Evolutionary conservation across 108 stramenopile genomes (phyloP), one percentile per base, ranked within the genome.

Genomic region (Parietichytrium sp.): DNA sequence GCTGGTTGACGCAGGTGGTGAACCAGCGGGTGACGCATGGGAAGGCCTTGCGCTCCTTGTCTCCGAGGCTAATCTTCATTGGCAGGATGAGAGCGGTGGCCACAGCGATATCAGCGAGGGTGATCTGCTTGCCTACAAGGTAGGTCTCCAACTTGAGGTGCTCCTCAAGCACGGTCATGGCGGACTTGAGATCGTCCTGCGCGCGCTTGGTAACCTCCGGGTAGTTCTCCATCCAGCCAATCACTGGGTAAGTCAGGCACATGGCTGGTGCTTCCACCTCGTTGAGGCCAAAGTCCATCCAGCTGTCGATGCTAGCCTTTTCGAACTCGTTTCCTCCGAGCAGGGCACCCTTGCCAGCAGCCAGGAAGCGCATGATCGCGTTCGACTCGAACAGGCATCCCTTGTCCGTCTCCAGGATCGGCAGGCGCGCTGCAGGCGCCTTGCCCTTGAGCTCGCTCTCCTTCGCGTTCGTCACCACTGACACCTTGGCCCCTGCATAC

Each of bases 261-360:
- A 93, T 93, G 48, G 92, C 92, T 2, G 96, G 94, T n/a, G 95
- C 91, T 87, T 97, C 96, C 18, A 97, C 25, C 86, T 97, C 89
- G 80, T 93, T 88, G 10, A 87, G 79, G 45, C 86, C 79, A 82
- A 93, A 97, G 77, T 97, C 95, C 31, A 94, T 85, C 96, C 96
- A 97, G 3, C 89, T 48, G 55, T 95, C 93, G 18, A 95, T 89
- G 33, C 85, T 79, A 26, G 88, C 86, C 79, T 89, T 86, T 52
- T 91, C 90, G 51, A 93, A 86, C 47, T 91, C 90, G 51, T 88
- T 81, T 20, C 49, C 79, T 10, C 95, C 96, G 48, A 86, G 54
- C 52, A 97, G 86, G 54, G 92, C 92, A 3, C 87, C 86, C 86
- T 95, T 94, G 29, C 83, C 72, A 23, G 94, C 92, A 45, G 93